Percentiles rank a stretch among this genome's conserved stretches.
Conservation (phyloP, 257 asterid species). For the Buddleja alternifolia region DNA sequence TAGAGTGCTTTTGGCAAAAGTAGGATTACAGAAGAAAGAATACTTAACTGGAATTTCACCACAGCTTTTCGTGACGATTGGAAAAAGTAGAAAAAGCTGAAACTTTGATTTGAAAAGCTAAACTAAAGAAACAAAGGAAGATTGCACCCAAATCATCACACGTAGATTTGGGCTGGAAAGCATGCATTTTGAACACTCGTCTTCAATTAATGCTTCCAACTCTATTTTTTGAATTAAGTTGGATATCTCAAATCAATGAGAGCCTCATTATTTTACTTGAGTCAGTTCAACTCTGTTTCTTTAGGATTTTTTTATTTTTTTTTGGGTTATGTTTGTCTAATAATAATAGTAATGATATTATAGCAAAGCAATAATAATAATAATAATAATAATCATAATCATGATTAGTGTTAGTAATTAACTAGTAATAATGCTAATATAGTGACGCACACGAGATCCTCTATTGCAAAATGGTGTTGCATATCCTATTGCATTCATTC, state of each 20-base stretch:
- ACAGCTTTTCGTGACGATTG: conserved; percentile 37
- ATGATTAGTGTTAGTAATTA: too few relatives aligned
- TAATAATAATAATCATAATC: too few relatives aligned
- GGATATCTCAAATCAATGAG: conserved; percentile 23
- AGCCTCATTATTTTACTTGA: conserved; percentile 1
- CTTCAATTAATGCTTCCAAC: conserved; percentile 35
- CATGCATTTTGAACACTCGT: conserved; percentile 25
- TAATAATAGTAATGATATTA: too few relatives aligned
- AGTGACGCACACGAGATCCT: too few relatives aligned
- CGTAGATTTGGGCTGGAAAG: conserved; percentile 89
- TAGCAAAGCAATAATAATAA: too few relatives aligned
- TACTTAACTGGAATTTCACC: conserved; percentile 61
- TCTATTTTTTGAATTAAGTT: conserved; percentile 11
- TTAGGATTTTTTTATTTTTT: too few relatives aligned
- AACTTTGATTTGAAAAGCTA: conserved; percentile 45
- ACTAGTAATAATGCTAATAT: too few relatives aligned
- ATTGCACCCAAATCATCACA: conserved; percentile 45
- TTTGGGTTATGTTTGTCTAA: too few relatives aligned
- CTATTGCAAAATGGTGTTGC: too few relatives aligned
- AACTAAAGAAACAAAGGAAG: conserved; percentile 43
- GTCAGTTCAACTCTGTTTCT: too few relatives aligned
- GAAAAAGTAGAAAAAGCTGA: conserved; percentile 41
- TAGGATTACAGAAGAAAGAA: conserved; percentile 19
- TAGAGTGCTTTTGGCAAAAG: conserved; percentile 32
- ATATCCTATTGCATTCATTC: too few relatives aligned